Evolutionary conservation across 495 filamentous ascomycete species (phyloP), one percentile per base, ranked within the genome.

Genomic region (Bathelium albidoporum): DNA sequence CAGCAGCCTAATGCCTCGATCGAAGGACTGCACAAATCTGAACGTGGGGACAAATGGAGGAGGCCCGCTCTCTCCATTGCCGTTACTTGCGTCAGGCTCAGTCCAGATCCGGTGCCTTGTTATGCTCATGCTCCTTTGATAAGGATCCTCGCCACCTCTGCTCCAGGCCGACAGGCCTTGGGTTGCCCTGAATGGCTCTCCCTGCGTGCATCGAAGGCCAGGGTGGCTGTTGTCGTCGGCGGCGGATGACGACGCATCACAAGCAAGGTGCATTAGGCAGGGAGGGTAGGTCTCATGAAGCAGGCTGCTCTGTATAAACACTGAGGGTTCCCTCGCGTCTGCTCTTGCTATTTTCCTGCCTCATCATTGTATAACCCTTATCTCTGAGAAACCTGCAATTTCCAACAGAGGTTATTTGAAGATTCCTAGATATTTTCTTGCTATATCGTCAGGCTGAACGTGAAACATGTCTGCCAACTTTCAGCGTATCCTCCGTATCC

Each of bases 401-500:
- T 29, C 20, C 24, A n/a, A 7, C 49, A 28, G 20, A 7, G 9
- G 20, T 11, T n/a, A 4, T 11, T 55, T 55, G 49, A n/a, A n/a
- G n/a, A 55, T 7, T 55, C 20, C 43, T n/a, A 49, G 43, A 14
- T n/a, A 9, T 49, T 49, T 49, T 20, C n/a, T 18, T 41, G 16
- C 16, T 41, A 41, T 7, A 7, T 7, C 36, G 16, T 41, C 36
- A 41, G 16, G 5, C 44, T 0, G 14, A 49, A 49, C n/a, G 5
- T 12, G 0, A 3, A 55, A 5, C 3, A 55, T 55, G 49, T 10
- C 49, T 55, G 24, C 49, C 49, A 55, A 66, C 43, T 55, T 66
- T 59, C 58, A 59, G n/a, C 60, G 68, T 28, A 62, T 71, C 63
- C 65, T 65, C 32, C 59, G 66, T 22, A 49, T 65, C 32, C 76